Evolutionary conservation across 176 grass and related monocot species (phyloP).

Genomic region (Typha latifolia): DNA sequence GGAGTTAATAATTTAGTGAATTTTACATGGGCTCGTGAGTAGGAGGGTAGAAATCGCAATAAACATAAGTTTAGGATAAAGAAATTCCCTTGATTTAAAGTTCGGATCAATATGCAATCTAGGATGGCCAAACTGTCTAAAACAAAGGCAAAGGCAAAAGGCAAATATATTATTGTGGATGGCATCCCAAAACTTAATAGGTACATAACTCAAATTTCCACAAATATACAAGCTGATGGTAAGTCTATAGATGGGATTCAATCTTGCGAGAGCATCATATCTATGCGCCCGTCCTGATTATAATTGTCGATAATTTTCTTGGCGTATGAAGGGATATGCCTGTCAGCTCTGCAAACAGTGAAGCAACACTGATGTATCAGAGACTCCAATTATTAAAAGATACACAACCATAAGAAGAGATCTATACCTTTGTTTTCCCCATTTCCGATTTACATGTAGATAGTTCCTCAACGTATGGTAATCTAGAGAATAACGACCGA

Average conservation of each 20-base stretch:
- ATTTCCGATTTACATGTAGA: conserved; percentile 60
- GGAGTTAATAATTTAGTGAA: too few relatives aligned
- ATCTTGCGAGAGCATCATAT: conserved; percentile 37
- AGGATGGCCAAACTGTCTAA: too few relatives aligned
- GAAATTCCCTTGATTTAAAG: too few relatives aligned
- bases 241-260: not conserved
- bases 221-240: too few relatives aligned
- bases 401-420: not conserved
- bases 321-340: conserved; percentile 75
- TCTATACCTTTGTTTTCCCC: conserved; percentile 65
- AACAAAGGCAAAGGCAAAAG: too few relatives aligned
- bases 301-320: conserved; percentile 81
- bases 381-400: not conserved
- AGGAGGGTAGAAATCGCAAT: too few relatives aligned
- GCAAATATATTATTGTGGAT: too few relatives aligned
- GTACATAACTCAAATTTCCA: too few relatives aligned
- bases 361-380: not conserved
- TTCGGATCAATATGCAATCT: too few relatives aligned
- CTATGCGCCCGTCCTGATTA: conserved; percentile 47
- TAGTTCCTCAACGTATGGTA: conserved; percentile 93
- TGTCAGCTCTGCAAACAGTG: conserved; percentile 46
- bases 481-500: conserved; percentile 93
- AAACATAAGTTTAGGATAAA: too few relatives aligned
- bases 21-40: too few relatives aligned
- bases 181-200: too few relatives aligned